Conservation (phyloP, 768 basidiomycete genomes). For the Chiua virens region DNA sequence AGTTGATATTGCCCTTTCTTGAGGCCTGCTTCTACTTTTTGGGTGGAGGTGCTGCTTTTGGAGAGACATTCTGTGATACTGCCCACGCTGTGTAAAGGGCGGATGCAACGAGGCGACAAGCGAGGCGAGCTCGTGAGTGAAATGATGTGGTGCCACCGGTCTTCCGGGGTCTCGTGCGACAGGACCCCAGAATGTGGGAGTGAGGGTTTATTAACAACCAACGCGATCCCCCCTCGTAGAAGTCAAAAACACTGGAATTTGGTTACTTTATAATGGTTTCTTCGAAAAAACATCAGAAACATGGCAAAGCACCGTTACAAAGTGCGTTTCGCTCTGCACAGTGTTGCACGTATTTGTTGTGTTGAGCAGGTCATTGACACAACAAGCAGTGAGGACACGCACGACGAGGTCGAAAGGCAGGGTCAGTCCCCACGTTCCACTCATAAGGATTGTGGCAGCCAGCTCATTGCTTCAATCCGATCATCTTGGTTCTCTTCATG, state of each 20-base stretch:
- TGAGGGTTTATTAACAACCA: conserved; percentile 34
- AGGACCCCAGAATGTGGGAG: conserved; percentile 35
- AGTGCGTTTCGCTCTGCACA: conserved; percentile 38
- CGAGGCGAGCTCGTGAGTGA: conserved; percentile 1
- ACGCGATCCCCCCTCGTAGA: conserved; percentile 34
- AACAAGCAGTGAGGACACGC: conserved; percentile 50
- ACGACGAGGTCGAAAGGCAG: conserved; percentile 60
- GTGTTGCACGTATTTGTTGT: conserved; percentile 26
- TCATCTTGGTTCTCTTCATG: conserved; percentile 2
- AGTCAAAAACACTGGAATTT: conserved; percentile 25
- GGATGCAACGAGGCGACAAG: conserved; percentile 24
- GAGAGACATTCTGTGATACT: conserved; percentile 1
- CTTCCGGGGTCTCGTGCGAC: conserved; percentile 28
- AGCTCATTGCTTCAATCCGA: conserved; percentile 18
- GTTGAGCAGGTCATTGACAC: conserved; percentile 26
- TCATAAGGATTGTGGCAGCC: conserved; percentile 15
- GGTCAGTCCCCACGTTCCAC: conserved; percentile 40
- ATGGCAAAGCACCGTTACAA: conserved; percentile 36
- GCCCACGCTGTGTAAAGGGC: conserved; percentile 11
- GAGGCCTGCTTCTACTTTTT: background rate
- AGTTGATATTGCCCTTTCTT: conserved; percentile 1
- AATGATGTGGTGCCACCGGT: conserved; percentile 11
- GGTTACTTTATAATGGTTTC: conserved; percentile 41
- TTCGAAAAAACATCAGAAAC: conserved; percentile 41
- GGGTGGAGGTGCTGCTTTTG: conserved; percentile 2